phyloP scores from a whole-genome alignment of 257 asterid genomes.

The Lithospermum erythrorhizon region DNA sequence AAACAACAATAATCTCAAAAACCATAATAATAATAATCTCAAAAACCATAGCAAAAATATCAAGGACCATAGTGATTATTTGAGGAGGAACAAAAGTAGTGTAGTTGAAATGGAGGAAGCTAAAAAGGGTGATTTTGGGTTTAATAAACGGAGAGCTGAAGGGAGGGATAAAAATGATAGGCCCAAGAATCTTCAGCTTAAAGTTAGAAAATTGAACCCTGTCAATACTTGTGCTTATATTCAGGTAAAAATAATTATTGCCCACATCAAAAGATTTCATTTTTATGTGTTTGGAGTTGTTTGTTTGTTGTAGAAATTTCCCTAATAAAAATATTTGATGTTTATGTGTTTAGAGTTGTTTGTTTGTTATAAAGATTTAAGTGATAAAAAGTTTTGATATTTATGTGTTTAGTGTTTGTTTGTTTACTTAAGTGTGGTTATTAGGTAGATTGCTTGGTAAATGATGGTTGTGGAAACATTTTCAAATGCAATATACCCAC shows the following conservation, averaged over 20 bases:
- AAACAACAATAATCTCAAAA: neutral
- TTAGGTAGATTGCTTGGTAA: neutral
- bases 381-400: neutral
- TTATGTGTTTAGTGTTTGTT: neutral
- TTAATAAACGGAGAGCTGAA: neutral
- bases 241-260: constrained; percentile 43
- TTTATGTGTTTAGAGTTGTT: neutral
- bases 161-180: neutral
- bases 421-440: neutral
- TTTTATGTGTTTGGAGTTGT: neutral
- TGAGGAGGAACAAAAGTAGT: neutral
- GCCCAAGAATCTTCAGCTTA: constrained; percentile 1
- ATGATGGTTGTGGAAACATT: neutral
- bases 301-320: no score
- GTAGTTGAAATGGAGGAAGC: neutral
- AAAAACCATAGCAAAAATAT: neutral
- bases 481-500: no score
- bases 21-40: neutral
- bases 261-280: neutral
- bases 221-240: constrained; percentile 63
- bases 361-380: no score
- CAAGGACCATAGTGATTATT: neutral
- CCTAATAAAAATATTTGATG: neutral
- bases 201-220: constrained; percentile 53
- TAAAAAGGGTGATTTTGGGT: neutral